Evolutionary conservation across 495 filamentous ascomycete genomes (phyloP).

Genomic region (Parmelia sp.): DNA sequence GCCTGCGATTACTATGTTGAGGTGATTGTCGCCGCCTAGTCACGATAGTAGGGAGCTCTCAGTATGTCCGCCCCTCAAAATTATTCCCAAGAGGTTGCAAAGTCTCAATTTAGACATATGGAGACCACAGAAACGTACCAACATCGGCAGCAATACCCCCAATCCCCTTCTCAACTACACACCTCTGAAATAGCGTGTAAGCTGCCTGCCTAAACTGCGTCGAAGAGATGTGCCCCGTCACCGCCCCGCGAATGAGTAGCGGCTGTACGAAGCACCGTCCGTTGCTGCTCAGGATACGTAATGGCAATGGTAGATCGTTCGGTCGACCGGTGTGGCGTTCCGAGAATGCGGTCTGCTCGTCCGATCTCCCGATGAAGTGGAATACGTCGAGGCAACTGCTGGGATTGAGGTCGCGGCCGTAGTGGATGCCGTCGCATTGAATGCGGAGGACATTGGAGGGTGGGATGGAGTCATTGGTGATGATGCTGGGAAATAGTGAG

Average conservation of each 20-base stretch:
- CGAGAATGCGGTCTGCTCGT: not conserved
- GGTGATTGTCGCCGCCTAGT: conserved; percentile 9
- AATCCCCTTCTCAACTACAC: conserved; percentile 4
- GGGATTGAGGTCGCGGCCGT: not conserved
- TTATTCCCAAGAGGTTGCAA: too few relatives aligned
- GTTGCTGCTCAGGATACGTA: not conserved
- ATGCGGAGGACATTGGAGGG: not conserved
- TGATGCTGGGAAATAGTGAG: not conserved
- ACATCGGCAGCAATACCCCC: conserved; percentile 7
- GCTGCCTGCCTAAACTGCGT: conserved; percentile 2
- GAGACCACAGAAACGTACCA: not conserved
- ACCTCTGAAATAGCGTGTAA: conserved; percentile 3
- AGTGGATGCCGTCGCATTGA: not conserved
- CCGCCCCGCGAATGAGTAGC: not conserved
- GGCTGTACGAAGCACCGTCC: conserved; percentile 5
- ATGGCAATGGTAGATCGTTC: conserved; percentile 3
- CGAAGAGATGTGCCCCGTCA: not conserved
- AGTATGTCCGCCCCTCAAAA: too few relatives aligned
- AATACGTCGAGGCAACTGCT: conserved; percentile 8
- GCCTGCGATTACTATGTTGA: not conserved
- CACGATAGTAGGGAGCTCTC: too few relatives aligned
- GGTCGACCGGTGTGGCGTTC: not conserved
- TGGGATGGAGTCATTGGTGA: not conserved
- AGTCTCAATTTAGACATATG: too few relatives aligned
- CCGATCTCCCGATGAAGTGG: not conserved